A percentile compares a stretch with the other conserved stretches of the same genome.
phyloP scores from a whole-genome alignment of 306 rosid genomes.

The Pyrus pyrifolia region DNA sequence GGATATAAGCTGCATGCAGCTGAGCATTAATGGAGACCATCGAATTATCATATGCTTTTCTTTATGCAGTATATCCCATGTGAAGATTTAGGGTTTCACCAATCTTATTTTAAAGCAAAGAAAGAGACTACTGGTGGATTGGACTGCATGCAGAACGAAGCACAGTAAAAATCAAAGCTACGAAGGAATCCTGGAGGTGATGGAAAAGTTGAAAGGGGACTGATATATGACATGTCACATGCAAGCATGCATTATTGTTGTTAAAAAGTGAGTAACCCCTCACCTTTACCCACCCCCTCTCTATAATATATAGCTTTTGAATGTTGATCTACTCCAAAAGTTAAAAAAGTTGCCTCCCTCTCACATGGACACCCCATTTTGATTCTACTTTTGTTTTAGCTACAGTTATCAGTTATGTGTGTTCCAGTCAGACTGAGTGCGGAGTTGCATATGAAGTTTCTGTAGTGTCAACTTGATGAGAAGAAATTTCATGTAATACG shows the following conservation, averaged over 20 bases:
- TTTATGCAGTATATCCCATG: constrained; percentile 17
- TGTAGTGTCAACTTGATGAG: no score
- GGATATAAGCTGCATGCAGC: not conserved
- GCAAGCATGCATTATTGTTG: constrained; percentile 38
- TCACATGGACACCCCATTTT: constrained; percentile 39
- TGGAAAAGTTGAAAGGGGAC: no score
- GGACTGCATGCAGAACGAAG: no score
- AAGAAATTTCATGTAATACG: no score
- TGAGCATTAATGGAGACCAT: not conserved
- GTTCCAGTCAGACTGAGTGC: not conserved
- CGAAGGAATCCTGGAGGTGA: no score
- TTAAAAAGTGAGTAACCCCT: constrained; percentile 23
- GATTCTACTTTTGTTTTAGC: constrained; percentile 25
- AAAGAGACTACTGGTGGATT: constrained; percentile 19
- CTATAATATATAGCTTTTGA: constrained; percentile 27
- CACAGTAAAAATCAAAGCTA: no score
- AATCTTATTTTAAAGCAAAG: constrained; percentile 10
- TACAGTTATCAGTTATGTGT: not conserved
- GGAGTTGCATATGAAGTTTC: no score
- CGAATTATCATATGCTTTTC: not conserved
- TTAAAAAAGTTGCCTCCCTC: constrained; percentile 47
- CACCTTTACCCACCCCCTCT: not conserved
- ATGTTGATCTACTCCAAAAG: constrained; percentile 26
- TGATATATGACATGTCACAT: not conserved
- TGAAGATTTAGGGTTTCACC: constrained; percentile 25